Evolutionary conservation across 2,329 filamentous ascomycete genomes (phyloP), one percentile per base, ranked within the genome.

Genomic region (Amylocarpus encephaloides): DNA sequence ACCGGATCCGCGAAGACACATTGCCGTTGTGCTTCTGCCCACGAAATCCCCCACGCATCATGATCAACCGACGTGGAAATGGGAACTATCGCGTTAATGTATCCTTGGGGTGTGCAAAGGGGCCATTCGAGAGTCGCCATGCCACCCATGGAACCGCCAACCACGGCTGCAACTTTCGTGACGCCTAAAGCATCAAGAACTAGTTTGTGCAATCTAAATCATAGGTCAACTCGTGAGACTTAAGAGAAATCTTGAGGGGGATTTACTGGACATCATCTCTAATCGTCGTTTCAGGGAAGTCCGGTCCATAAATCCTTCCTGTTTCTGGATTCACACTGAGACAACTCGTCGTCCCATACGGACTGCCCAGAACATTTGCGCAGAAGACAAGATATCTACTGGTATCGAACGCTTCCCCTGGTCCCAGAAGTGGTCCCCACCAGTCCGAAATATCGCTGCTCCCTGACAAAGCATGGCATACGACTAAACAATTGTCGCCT

Each of bases 201-300:
- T 3, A 76, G 62, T 51, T 77, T 78, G 57, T 80, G 76, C 43
- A 78, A 72, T 41, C 73, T 76, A 30, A 2, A 16, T 30, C 11
- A 49, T 11, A 38, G 2, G 12, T 15, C 18, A n/a, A 29, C 11
- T 15, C 6, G 5, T 4, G 4, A 36, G 11, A 29, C 10, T 22
- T 10, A 12, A 19, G n/a, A 38, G 7, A 15, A 26, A 35, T 12
- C 6, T 2, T 2, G 3, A 38, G 22, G 22, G 15, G 5, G 38
- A 68, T 85, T 73, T 70, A 92, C 86, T 85, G 88, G 48, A 96
- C 90, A 70, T 97, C 92, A 66, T 97, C 92, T 56, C 91, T 78
- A 56, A 96, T 88, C 0, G 92, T 96, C 0, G 91, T 95, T 57
- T 96, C 71, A 39, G 92, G 92, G 60, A 97, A 97, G 64, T 96